Percentiles rank a stretch among this genome's conserved stretches.
Conservation (phyloP, 768 basidiomycete genomes). For the Tricholoma hemisulphureum region DNA sequence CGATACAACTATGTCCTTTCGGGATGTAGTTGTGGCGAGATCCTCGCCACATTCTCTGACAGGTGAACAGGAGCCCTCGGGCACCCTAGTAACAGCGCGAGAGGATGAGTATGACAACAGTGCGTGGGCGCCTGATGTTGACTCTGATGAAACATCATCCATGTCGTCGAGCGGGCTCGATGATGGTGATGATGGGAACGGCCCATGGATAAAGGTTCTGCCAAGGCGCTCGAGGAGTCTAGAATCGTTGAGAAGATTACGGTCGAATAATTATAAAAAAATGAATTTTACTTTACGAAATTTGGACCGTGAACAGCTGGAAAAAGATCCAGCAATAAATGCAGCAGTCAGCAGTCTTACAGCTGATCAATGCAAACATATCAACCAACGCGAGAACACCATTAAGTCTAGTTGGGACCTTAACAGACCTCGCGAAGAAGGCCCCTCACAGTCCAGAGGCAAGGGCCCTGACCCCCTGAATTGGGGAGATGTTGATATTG, state of each 20-base stretch:
- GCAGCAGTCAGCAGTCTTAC: background rate
- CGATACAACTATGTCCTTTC: background rate
- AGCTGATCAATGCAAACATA: background rate
- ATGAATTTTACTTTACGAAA: background rate
- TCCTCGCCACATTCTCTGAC: background rate
- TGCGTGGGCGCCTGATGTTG: background rate
- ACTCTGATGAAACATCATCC: background rate
- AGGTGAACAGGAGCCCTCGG: background rate
- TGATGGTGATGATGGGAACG: background rate
- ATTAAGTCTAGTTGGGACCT: background rate
- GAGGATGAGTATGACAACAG: background rate
- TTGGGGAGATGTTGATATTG: background rate
- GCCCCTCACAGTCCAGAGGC: background rate
- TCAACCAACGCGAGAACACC: background rate
- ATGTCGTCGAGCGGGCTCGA: background rate
- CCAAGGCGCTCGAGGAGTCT: background rate
- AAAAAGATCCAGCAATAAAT: background rate
- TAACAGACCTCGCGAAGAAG: background rate
- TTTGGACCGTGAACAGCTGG: background rate
- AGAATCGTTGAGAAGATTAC: background rate
- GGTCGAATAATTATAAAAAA: background rate
- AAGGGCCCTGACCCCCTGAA: background rate
- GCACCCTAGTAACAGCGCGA: background rate
- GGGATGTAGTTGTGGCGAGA: background rate
- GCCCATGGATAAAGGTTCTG: background rate